These are phyloP conservation scores for Ophiostoma novo-ulmi DNA, from an alignment of 2,329 filamentous ascomycete species.

Conservation along the genomic window DNA sequence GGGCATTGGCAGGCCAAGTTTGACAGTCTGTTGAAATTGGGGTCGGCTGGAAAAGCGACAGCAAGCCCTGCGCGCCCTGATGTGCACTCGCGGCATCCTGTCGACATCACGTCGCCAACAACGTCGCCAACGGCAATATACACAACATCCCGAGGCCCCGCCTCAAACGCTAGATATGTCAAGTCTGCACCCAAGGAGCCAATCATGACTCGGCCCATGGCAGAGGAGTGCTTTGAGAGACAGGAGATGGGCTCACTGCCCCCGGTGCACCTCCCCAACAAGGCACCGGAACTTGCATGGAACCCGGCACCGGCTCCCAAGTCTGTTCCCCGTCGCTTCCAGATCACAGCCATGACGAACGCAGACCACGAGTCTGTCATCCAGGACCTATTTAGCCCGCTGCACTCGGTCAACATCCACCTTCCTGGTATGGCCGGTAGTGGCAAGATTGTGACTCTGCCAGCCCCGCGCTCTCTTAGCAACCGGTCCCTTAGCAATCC, in stretches of 20 bases:
- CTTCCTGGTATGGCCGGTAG: constrained; percentile 42
- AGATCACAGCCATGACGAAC: constrained; percentile 43
- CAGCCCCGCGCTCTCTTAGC: constrained; percentile 26
- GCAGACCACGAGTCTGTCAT: constrained; percentile 28
- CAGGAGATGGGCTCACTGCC: constrained; percentile 76
- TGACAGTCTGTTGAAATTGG: constrained; percentile 64
- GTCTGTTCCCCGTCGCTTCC: constrained; percentile 49
- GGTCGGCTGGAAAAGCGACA: constrained; percentile 48
- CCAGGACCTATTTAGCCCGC: constrained; percentile 41
- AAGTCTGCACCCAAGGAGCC: constrained; percentile 37
- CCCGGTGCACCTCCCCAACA: constrained; percentile 60
- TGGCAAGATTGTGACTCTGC: constrained; percentile 38
- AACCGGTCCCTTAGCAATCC: constrained; percentile 25
- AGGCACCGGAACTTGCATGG: constrained; percentile 59
- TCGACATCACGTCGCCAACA: not conserved
- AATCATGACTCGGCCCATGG: constrained; percentile 61
- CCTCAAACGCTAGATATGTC: constrained; percentile 37
- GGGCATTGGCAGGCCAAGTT: constrained; percentile 68
- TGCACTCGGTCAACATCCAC: constrained; percentile 40
- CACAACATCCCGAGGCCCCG: not conserved
- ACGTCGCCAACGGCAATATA: not conserved
- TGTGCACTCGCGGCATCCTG: constrained; percentile 32
- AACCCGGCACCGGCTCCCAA: constrained; percentile 53
- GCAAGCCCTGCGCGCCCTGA: constrained; percentile 38
- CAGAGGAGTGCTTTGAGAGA: constrained; percentile 75